Evolutionary conservation across 78 protist genomes (phyloP).

Genomic region (Monosiga brevicollis): DNA sequence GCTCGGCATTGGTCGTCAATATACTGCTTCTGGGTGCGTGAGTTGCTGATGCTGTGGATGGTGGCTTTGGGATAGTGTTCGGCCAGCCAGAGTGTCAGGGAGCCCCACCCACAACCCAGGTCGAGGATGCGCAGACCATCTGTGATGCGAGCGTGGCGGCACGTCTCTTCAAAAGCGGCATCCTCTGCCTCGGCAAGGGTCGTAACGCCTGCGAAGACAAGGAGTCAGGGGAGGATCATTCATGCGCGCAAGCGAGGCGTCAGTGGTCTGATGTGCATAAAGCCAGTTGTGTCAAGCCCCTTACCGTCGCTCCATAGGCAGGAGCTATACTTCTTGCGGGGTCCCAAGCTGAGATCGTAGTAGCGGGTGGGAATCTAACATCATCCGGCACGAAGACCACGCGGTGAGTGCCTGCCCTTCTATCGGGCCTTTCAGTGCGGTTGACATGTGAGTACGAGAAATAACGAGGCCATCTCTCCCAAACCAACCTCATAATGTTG

Average conservation of each 20-base stretch:
- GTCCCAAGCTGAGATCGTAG: not conserved
- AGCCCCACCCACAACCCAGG: slow-evolving; percentile 26
- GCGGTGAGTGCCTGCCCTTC: too few species aligned
- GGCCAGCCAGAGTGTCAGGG: slow-evolving; percentile 5
- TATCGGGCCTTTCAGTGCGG: too few species aligned
- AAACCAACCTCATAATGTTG: slow-evolving; percentile 21
- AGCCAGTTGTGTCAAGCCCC: too few species aligned
- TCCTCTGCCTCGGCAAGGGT: slow-evolving; percentile 6
- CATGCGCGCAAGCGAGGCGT: not conserved
- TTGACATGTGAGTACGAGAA: too few species aligned
- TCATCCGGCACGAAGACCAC: too few species aligned
- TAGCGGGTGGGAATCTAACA: not conserved
- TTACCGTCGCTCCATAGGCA: not conserved
- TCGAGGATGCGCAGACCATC: slow-evolving; percentile 8
- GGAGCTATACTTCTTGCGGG: not conserved
- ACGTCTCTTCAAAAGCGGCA: not conserved
- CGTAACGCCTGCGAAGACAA: too few species aligned
- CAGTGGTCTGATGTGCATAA: not conserved
- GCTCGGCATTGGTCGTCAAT: not conserved
- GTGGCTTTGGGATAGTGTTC: not conserved
- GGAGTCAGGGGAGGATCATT: not conserved
- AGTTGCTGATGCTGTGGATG: not conserved
- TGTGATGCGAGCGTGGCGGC: not conserved
- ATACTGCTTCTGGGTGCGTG: not conserved
- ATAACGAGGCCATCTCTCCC: too few species aligned